Evolutionary conservation across 768 basidiomycete genomes (phyloP).

Genomic region (Auriscalpium orientale): DNA sequence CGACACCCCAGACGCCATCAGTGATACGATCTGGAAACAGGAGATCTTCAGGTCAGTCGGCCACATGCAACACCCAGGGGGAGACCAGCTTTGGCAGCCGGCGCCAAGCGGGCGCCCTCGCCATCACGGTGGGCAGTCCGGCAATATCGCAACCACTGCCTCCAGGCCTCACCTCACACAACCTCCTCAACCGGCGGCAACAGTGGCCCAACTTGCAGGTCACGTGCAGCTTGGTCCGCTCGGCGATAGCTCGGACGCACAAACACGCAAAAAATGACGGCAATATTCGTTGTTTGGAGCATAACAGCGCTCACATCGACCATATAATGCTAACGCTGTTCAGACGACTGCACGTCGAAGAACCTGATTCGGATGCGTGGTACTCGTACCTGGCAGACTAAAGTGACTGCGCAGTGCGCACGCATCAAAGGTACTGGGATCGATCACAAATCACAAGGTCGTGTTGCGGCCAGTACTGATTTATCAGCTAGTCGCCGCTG

Average conservation of each 20-base stretch:
- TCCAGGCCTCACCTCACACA: neutral
- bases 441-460: too few species aligned
- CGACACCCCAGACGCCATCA: conserved; percentile 84
- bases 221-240: conserved; percentile 93
- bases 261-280: conserved; percentile 42
- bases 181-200: conserved; percentile 46
- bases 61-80: neutral
- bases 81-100: too few species aligned
- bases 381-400: conserved; percentile 32
- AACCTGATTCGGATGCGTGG: too few species aligned
- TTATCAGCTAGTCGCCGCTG: too few species aligned
- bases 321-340: conserved; percentile 77
- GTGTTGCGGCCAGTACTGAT: too few species aligned
- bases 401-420: too few species aligned
- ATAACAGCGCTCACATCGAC: conserved; percentile 63
- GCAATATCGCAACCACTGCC: neutral
- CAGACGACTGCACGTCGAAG: conserved; percentile 95
- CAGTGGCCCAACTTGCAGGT: conserved; percentile 77
- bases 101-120: too few species aligned
- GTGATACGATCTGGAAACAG: conserved; percentile 80
- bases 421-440: too few species aligned
- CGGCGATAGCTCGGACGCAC: conserved; percentile 80
- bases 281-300: conserved; percentile 74
- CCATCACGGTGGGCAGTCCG: neutral
- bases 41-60: neutral